These are phyloP conservation scores for Knufia petricola DNA, from an alignment of 2,329 filamentous ascomycete species.

Conservation along the genomic window DNA sequence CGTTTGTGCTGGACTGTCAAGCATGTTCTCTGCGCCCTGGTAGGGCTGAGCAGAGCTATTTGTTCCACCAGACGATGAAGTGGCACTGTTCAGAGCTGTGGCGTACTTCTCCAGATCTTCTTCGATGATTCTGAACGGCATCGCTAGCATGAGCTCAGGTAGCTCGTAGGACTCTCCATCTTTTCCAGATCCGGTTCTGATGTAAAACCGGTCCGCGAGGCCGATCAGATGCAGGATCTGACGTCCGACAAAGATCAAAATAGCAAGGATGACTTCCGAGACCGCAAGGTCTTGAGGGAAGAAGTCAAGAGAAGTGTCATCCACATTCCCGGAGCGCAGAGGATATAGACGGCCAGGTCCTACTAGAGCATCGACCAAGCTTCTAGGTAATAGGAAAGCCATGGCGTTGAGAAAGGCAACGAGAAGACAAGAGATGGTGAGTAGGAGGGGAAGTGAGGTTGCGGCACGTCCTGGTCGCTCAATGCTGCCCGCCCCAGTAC, in stretches of 20 bases:
- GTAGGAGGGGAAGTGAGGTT: no score
- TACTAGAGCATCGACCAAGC: no score
- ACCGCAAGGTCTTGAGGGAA: background rate
- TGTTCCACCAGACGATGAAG: background rate
- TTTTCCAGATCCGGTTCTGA: background rate
- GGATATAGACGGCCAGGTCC: background rate
- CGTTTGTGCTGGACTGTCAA: background rate
- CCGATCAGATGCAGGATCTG: background rate
- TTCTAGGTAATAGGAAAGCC: background rate
- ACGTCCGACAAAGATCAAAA: constrained; percentile 3
- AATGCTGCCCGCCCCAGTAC: no score
- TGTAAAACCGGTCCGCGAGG: background rate
- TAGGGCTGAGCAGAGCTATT: no score
- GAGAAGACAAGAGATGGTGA: no score
- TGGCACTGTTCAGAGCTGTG: background rate
- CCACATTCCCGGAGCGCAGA: background rate
- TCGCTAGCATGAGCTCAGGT: background rate
- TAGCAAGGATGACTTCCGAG: constrained; percentile 2
- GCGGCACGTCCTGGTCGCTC: no score
- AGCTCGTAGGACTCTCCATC: background rate
- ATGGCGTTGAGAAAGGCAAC: background rate
- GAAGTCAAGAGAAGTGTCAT: background rate
- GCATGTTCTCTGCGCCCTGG: no score
- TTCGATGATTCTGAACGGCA: constrained; percentile 4
- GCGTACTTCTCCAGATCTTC: constrained; percentile 1